Evolutionary conservation across 495 filamentous ascomycete species (phyloP).

Genomic region (Niebla homalea): DNA sequence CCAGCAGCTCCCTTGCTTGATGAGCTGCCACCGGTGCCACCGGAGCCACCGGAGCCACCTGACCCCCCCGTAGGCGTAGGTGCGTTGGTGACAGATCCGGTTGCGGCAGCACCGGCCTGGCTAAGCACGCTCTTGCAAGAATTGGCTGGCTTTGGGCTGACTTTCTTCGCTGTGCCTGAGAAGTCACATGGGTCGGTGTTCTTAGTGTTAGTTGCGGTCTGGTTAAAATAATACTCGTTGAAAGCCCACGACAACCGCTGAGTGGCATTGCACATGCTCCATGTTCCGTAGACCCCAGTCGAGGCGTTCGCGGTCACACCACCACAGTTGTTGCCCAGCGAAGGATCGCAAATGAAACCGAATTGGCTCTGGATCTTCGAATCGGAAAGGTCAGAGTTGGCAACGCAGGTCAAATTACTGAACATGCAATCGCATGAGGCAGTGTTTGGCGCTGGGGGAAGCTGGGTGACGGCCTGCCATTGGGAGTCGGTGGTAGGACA

Average conservation of each 20-base stretch:
- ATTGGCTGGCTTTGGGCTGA: slow-evolving; percentile 28
- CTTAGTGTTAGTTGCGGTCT: slow-evolving; percentile 29
- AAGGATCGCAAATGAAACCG: slow-evolving; percentile 52
- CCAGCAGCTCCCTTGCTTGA: slow-evolving; percentile 31
- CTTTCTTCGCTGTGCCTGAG: slow-evolving; percentile 46
- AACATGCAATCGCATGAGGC: slow-evolving; percentile 74
- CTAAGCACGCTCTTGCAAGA: slow-evolving; percentile 37
- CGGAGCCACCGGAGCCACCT: slow-evolving; percentile 19
- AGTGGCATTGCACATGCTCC: slow-evolving; percentile 70
- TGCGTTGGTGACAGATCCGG: slow-evolving; percentile 46
- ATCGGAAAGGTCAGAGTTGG: slow-evolving; percentile 32
- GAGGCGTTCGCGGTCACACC: slow-evolving; percentile 60
- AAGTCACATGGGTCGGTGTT: slow-evolving; percentile 61
- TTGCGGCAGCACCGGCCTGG: slow-evolving; percentile 51
- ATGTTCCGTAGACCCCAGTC: slow-evolving; percentile 71
- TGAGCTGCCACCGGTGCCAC: slow-evolving; percentile 28
- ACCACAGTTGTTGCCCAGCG: slow-evolving; percentile 42
- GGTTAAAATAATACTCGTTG: slow-evolving; percentile 64
- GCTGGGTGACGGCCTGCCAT: slow-evolving; percentile 57
- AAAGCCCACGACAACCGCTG: slow-evolving; percentile 72
- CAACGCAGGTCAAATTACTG: slow-evolving; percentile 54
- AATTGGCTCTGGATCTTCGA: slow-evolving; percentile 55
- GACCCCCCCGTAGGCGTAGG: slow-evolving; percentile 33
- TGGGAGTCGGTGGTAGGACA: slow-evolving; percentile 53
- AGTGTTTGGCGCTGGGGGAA: slow-evolving; percentile 70